These are phyloP conservation scores for Phytophthora constricta DNA, from an alignment of 352 stramenopile species.

Conservation along the genomic window DNA sequence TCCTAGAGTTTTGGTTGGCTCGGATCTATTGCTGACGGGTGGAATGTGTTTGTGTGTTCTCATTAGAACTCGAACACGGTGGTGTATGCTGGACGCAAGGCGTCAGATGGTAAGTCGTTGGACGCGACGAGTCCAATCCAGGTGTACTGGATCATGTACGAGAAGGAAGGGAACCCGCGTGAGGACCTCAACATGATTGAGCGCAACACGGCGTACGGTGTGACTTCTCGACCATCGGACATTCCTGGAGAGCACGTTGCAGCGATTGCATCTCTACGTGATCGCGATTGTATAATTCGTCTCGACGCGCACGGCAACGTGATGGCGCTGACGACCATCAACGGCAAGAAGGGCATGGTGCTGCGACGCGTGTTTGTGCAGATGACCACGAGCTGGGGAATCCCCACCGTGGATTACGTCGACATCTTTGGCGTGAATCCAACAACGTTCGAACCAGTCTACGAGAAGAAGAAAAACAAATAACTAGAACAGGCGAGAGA, in stretches of 20 bases:
- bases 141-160: slow-evolving; percentile 90
- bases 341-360: slow-evolving; percentile 64
- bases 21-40: background rate
- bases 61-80: slow-evolving; percentile 86
- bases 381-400: slow-evolving; percentile 83
- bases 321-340: slow-evolving; percentile 73
- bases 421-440: slow-evolving; percentile 84
- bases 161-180: slow-evolving; percentile 67
- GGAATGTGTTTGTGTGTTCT: slow-evolving; percentile 2
- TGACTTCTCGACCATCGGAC: slow-evolving; percentile 49
- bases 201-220: slow-evolving; percentile 83
- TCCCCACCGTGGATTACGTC: slow-evolving; percentile 84
- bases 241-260: slow-evolving; percentile 50
- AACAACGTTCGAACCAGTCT: slow-evolving; percentile 61
- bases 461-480: slow-evolving; percentile 89
- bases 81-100: slow-evolving; percentile 70
- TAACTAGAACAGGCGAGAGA: slow-evolving; percentile 31
- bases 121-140: slow-evolving; percentile 69
- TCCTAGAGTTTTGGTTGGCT: too few relatives aligned
- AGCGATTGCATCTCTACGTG: slow-evolving; percentile 68
- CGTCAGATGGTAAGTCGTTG: slow-evolving; percentile 50
- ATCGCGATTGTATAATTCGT: slow-evolving; percentile 67
- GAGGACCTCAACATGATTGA: slow-evolving; percentile 90
- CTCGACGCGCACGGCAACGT: slow-evolving; percentile 66
- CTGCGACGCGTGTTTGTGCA: slow-evolving; percentile 85